phyloP scores from a whole-genome alignment of 2,329 filamentous ascomycete species.

The Penicillium freii region DNA sequence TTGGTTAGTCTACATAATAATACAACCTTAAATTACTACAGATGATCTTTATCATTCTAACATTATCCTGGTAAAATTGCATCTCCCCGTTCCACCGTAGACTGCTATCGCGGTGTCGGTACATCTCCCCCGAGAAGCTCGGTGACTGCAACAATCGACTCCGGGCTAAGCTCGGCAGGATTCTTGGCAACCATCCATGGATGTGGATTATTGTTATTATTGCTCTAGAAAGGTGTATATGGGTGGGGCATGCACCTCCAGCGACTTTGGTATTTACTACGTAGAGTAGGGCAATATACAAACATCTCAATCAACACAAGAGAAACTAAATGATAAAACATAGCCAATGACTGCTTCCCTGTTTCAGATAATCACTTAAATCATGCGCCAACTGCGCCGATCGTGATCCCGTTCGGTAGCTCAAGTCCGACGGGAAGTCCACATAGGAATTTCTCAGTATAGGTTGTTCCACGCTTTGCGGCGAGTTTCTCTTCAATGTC shows the following conservation, averaged over 20 bases:
- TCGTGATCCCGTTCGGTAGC: conserved; percentile 30
- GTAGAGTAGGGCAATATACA: conserved; percentile 1
- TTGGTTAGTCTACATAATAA: neutral
- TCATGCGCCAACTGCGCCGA: conserved; percentile 16
- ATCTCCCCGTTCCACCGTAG: neutral
- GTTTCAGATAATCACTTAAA: neutral
- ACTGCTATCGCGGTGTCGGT: neutral
- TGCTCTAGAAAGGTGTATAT: neutral
- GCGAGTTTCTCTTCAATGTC: conserved; percentile 54
- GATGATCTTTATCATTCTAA: neutral
- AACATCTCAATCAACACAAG: neutral
- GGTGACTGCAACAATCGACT: neutral
- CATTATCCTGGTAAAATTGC: neutral
- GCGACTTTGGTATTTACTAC: neutral
- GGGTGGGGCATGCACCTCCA: neutral
- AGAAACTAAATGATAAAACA: conserved; percentile 4
- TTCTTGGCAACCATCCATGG: neutral
- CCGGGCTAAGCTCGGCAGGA: neutral
- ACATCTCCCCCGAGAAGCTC: neutral
- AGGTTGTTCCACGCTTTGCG: conserved; percentile 27
- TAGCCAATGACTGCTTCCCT: neutral
- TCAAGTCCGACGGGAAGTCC: conserved; percentile 51
- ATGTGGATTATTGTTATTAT: conserved; percentile 1
- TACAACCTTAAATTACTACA: neutral
- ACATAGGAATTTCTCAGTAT: conserved; percentile 40